Conservation (phyloP, 129 eudicot genomes). For the Pulicaria dysenterica region DNA sequence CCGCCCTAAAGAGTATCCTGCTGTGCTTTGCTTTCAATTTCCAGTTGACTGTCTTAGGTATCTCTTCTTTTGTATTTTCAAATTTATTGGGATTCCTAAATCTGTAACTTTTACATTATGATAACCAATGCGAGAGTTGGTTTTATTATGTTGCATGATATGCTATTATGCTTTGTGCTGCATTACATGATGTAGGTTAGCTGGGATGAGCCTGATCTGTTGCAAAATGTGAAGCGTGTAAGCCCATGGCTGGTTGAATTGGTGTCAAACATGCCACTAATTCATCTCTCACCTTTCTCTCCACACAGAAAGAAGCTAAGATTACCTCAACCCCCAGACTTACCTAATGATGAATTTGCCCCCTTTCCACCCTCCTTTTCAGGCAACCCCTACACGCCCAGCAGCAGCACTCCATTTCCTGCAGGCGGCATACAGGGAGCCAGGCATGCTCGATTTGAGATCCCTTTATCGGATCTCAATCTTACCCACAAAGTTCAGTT, state of each 20-base stretch:
- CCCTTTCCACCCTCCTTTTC: constrained; percentile 55
- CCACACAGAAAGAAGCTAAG: constrained; percentile 79
- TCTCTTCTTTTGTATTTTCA: too few species aligned
- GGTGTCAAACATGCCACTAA: constrained; percentile 67
- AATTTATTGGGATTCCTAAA: too few species aligned
- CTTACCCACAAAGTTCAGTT: constrained; percentile 59
- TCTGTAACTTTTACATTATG: too few species aligned
- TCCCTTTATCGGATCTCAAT: constrained; percentile 65
- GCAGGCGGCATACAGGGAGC: constrained; percentile 99
- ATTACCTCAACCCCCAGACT: constrained; percentile 57
- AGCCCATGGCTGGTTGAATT: constrained; percentile 92
- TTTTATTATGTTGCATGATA: background rate
- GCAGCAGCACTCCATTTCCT: constrained; percentile 72
- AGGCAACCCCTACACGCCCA: constrained; percentile 64
- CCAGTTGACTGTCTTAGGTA: too few species aligned
- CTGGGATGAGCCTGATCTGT: constrained; percentile 88
- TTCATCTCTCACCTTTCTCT: constrained; percentile 78
- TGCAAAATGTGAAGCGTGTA: constrained; percentile 88
- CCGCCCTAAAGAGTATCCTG: too few species aligned
- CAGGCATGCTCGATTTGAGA: constrained; percentile 95
- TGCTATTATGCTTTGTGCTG: constrained; percentile 6
- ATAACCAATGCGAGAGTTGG: too few species aligned
- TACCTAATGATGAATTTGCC: constrained; percentile 47
- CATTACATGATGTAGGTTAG: constrained; percentile 50
- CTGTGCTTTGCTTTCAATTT: too few species aligned